Percentiles rank a stretch among this genome's conserved stretches.
These are phyloP conservation scores for Vinca minor DNA, from an alignment of 257 asterid genomes.

Conservation along the genomic window DNA sequence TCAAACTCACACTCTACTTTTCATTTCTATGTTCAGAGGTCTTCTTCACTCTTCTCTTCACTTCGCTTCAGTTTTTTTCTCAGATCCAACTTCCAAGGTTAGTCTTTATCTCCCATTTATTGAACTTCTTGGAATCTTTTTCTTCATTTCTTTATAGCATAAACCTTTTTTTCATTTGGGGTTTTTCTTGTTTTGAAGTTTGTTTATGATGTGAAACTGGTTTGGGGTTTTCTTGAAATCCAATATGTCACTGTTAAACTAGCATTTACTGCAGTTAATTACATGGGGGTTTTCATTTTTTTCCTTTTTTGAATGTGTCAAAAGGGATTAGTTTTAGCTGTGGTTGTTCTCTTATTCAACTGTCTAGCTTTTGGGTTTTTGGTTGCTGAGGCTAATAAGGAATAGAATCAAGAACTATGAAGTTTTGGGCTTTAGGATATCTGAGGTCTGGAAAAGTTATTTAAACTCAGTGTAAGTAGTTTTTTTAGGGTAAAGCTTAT, in stretches of 20 bases:
- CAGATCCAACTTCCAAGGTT: conserved; percentile 50
- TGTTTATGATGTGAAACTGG: neutral
- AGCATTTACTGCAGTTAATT: neutral
- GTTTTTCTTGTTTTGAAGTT: neutral
- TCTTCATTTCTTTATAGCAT: conserved; percentile 12
- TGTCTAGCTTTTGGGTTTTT: conserved; percentile 8
- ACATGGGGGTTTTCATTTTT: neutral
- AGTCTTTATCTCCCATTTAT: conserved; percentile 12
- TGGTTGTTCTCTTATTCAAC: neutral
- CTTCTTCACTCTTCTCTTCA: conserved; percentile 8
- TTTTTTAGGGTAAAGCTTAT: neutral
- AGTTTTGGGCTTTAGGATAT: conserved; percentile 7
- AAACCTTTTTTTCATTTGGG: conserved; percentile 1
- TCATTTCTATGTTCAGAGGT: conserved; percentile 5
- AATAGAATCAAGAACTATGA: neutral
- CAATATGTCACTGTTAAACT: conserved; percentile 1
- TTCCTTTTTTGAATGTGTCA: neutral
- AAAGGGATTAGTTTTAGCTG: neutral
- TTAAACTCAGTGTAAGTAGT: neutral
- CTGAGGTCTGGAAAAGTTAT: neutral
- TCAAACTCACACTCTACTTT: conserved; percentile 1
- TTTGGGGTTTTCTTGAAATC: neutral
- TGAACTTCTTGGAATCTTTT: neutral
- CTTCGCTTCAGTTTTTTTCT: conserved; percentile 4
- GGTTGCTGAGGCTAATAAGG: neutral